Evolutionary conservation across 495 filamentous ascomycete species (phyloP), one percentile per base, ranked within the genome.

Genomic region (Entonaema liquescens): DNA sequence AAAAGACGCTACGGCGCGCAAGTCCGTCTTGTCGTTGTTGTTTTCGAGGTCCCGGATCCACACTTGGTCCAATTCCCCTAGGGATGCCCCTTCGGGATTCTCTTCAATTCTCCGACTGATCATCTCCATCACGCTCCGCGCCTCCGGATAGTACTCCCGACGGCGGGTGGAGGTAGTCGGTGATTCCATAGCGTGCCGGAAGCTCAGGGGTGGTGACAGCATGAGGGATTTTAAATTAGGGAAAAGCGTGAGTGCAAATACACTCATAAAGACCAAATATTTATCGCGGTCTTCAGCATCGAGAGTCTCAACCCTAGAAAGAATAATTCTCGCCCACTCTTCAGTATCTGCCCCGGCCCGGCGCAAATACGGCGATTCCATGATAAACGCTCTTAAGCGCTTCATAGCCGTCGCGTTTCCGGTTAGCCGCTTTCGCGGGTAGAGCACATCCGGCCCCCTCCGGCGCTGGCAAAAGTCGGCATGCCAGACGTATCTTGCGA

Each of bases 21-120:
- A n/a, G 15, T n/a, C 25, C 26, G 49, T 29, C 19, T 60, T 29
- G 2, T 19, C 31, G 1, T 15, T 28, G 33, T 38, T 25, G 11
- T 28, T 28, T 25, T 21, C 12, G 23, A 38, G 33, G 38, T 31
- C 29, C 12, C 13, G 23, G 9, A 28, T 28, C 25, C 31, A 36
- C 23, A 59, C 25, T 7, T 15, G 25, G 23, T 36, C 28, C 36
- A 59, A 31, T 7, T 59, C 25, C 13, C 56, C 56, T 3, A 59
- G 56, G 7, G 56, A 59, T 0, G 56, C 38, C 12, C 56, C 56
- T 7, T 59, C 23, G 31, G 36, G 36, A 13, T 59, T 59, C 15
- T 15, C 36, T 1, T 59, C 56, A 3, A 44, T 44, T 12, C 7
- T 44, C 42, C 42, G 42, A 23, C 17, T 47, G 42, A 47, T 23